Conservation (phyloP, 129 eudicot species). For the Chrysanthemum lavandulifolium region DNA sequence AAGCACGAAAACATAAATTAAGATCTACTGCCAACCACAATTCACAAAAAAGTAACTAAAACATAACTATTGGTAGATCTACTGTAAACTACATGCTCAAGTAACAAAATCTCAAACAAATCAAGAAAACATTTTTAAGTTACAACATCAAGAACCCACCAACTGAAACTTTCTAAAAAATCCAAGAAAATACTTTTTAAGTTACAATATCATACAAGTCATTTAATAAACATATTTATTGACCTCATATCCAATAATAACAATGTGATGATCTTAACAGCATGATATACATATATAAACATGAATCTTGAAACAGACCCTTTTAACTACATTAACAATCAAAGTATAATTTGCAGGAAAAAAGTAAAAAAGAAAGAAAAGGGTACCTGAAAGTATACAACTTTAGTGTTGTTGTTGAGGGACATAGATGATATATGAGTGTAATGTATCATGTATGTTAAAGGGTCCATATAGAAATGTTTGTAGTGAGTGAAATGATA, state of each 20-base stretch:
- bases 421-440: background rate
- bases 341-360: background rate
- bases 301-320: constrained; percentile 4
- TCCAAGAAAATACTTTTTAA: background rate
- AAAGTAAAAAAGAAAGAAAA: constrained; percentile 23
- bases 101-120: background rate
- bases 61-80: constrained; percentile 10
- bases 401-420: constrained; percentile 51
- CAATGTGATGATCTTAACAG: constrained; percentile 28
- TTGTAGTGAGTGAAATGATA: constrained; percentile 12
- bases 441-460: background rate
- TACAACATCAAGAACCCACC: background rate
- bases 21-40: constrained; percentile 4
- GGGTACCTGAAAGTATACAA: constrained; percentile 52
- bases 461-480: constrained; percentile 4
- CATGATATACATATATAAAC: background rate
- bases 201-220: background rate
- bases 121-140: background rate
- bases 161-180: too few relatives aligned
- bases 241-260: constrained; percentile 23
- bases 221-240: background rate
- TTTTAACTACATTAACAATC: constrained; percentile 9
- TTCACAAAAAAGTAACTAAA: background rate
- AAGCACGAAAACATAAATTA: background rate
- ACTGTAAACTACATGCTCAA: constrained; percentile 8